Percentiles rank a stretch among this genome's conserved stretches.
phyloP scores from a whole-genome alignment of 176 grass and related monocot species.

The Metroxylon sagu region DNA sequence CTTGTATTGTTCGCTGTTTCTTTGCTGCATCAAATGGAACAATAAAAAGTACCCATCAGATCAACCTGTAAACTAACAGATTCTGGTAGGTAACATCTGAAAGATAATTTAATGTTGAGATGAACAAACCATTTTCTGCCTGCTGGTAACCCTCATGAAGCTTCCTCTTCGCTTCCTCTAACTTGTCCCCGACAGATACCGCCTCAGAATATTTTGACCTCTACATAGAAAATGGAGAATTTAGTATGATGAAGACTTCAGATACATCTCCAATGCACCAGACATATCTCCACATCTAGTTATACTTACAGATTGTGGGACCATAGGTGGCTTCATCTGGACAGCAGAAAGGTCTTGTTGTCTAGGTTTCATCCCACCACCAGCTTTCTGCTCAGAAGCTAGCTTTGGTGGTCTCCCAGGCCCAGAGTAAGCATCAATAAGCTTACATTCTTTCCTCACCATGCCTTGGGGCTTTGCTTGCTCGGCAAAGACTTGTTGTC shows the following conservation, averaged over 20 bases:
- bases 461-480: slow-evolving; percentile 35
- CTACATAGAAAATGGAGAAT: background rate
- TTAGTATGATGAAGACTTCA: background rate
- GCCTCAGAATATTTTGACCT: slow-evolving; percentile 38
- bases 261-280: background rate
- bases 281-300: too few relatives aligned
- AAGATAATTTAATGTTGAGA: too few relatives aligned
- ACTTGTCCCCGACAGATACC: slow-evolving; percentile 17
- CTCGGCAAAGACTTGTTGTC: background rate
- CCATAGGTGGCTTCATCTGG: slow-evolving; percentile 21
- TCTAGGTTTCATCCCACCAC: slow-evolving; percentile 15
- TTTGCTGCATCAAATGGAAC: slow-evolving; percentile 42
- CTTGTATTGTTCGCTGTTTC: slow-evolving; percentile 53
- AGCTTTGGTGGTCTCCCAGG: slow-evolving; percentile 22
- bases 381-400: background rate
- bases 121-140: slow-evolving; percentile 42
- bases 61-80: background rate
- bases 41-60: background rate
- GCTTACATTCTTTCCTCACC: slow-evolving; percentile 20
- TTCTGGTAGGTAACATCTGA: background rate
- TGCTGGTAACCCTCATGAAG: slow-evolving; percentile 75
- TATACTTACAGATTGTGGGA: slow-evolving; percentile 38
- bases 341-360: slow-evolving; percentile 21
- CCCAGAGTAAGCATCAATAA: slow-evolving; percentile 18
- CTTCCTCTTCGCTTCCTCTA: slow-evolving; percentile 47